Conservation (phyloP, 2,329 filamentous ascomycete species). For the Cladosporium halotolerans region DNA sequence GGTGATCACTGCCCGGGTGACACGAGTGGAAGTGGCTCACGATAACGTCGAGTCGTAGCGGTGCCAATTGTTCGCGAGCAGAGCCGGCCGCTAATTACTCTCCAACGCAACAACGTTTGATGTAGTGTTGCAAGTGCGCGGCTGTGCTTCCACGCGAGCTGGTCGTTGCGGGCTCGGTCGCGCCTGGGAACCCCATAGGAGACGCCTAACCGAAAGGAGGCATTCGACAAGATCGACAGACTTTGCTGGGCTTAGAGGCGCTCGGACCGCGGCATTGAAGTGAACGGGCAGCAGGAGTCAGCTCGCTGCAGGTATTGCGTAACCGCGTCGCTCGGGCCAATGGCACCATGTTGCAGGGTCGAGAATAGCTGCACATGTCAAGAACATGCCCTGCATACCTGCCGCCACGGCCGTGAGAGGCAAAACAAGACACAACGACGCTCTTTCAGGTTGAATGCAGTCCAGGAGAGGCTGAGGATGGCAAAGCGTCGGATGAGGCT, state of each 20-base stretch:
- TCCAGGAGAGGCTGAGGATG: neutral
- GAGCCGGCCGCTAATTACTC: too few relatives aligned
- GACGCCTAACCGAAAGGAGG: neutral
- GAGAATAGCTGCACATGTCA: conserved; percentile 4
- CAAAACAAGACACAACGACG: neutral
- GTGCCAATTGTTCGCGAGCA: too few relatives aligned
- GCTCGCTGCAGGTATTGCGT: conserved; percentile 9
- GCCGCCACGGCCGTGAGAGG: neutral
- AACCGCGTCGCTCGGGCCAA: conserved; percentile 1
- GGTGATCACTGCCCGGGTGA: too few relatives aligned
- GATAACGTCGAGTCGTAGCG: too few relatives aligned
- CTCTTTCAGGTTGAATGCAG: neutral
- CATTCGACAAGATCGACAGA: conserved; percentile 3
- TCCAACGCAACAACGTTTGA: too few relatives aligned
- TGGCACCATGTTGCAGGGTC: neutral
- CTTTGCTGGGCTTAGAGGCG: neutral
- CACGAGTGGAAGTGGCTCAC: too few relatives aligned
- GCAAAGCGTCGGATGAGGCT: neutral
- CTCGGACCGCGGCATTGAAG: neutral
- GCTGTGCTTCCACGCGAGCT: conserved; percentile 9
- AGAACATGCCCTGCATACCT: neutral
- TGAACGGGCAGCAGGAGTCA: conserved; percentile 1
- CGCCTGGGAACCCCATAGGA: neutral
- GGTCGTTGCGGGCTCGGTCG: neutral
- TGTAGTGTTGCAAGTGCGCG: neutral